Evolutionary conservation across 345 rosid genomes (phyloP), one percentile per base, ranked within the genome.

Genomic region (Streptanthus diversifolius): DNA sequence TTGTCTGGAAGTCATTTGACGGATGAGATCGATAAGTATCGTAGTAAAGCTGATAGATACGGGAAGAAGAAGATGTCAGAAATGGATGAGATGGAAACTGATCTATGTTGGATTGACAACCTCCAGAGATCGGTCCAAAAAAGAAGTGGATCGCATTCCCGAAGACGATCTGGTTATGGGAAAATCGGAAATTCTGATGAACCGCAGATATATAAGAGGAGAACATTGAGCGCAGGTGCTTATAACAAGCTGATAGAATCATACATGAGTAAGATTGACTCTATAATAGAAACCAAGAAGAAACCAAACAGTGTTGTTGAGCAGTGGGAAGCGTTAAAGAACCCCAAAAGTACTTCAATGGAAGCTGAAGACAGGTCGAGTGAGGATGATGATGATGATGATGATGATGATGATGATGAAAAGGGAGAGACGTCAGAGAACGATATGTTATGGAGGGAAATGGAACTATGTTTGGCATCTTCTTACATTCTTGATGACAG

Each of bases 401-500:
- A 82, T 51, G 90, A 87, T 11, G 74, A 82, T 68, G 15, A 12
- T 1, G 82, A 82, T 70, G 88, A 82, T 47, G 90, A 87, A 8
- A 68, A 71, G 8, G 89, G 71, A 55, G 88, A 90, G 62, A 49
- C 60, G 5, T 84, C 93, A 4, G 97, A 87, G 66, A 77, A 41
- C 36, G 96, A 89, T 57, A 80, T 86, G 82, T 69, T 90, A 63
- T 90, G 97, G 98, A 85, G 80, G 75, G 97, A 93, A 77, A 89
- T 93, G 98, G 92, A 90, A 53, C 71, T 89, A 51, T 84, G 81
- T 52, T 62, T 89, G 88, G 91, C 96, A 53, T 86, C 96, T 15
- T 71, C 84, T 53, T 89, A 85, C 85, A 80, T 93, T 39, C 81
- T 84, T 5, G 92, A 89, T 76, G 92, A 90, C 68, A 76, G 68